phyloP scores from a whole-genome alignment of 768 basidiomycete genomes.

The Tephrocybe sp. region DNA sequence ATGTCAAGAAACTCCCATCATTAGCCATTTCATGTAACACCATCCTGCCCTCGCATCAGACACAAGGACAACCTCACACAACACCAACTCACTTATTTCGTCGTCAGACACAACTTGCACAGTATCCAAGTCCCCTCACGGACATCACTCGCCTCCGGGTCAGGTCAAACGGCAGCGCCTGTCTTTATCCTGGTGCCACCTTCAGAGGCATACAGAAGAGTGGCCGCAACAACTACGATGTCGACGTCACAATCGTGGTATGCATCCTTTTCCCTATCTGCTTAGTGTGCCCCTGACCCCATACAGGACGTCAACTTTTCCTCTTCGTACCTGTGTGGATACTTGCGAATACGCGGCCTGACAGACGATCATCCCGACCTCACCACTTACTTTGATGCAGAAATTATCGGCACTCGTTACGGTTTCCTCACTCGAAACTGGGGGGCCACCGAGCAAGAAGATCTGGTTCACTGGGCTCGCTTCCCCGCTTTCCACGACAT shows the following conservation, averaged over 20 bases:
- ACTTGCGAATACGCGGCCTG: conserved; percentile 88
- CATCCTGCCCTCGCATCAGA: conserved; percentile 16
- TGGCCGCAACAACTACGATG: conserved; percentile 92
- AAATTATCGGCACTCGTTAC: conserved; percentile 88
- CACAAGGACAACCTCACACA: conserved; percentile 13
- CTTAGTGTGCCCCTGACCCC: conserved; percentile 6
- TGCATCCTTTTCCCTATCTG: conserved; percentile 33
- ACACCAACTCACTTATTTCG: conserved; percentile 17
- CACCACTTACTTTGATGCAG: conserved; percentile 95
- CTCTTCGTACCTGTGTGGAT: conserved; percentile 85
- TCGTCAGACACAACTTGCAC: conserved; percentile 17
- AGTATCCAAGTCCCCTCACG: conserved; percentile 51
- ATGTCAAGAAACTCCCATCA: conserved; percentile 23
- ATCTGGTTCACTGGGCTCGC: conserved; percentile 92
- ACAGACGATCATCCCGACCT: conserved; percentile 95
- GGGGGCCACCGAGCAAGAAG: conserved; percentile 90
- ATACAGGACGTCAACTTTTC: conserved; percentile 81
- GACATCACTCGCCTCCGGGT: conserved; percentile 81
- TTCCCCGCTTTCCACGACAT: conserved; percentile 84
- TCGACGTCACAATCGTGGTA: conserved; percentile 89
- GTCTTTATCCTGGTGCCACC: conserved; percentile 83
- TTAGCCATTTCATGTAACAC: conserved; percentile 24
- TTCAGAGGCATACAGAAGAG: conserved; percentile 94
- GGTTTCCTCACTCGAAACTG: conserved; percentile 91
- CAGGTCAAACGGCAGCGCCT: conserved; percentile 70